These are phyloP conservation scores for Strigomonas culicis DNA, from an alignment of 208 protist genomes.

Conservation along the genomic window DNA sequence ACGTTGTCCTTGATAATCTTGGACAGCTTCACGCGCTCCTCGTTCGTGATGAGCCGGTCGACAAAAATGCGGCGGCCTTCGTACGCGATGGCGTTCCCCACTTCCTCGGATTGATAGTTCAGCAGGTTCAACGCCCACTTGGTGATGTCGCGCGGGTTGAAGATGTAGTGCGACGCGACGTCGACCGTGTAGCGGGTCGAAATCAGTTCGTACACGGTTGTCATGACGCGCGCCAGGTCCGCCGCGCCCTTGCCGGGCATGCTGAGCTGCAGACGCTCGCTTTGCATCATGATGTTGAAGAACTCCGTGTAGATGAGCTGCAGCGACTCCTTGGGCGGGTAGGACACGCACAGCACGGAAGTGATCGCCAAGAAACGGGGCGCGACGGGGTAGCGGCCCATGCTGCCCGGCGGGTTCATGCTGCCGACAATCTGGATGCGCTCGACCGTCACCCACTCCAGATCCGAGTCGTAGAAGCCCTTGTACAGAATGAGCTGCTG, in stretches of 20 bases:
- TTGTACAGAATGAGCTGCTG: constrained; percentile 97
- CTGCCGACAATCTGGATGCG: constrained; percentile 94
- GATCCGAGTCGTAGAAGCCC: constrained; percentile 94
- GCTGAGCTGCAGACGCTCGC: constrained; percentile 59
- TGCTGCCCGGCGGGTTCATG: constrained; percentile 95
- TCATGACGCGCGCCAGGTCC: constrained; percentile 92
- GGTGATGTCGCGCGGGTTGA: constrained; percentile 97
- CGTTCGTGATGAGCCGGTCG: constrained; percentile 89
- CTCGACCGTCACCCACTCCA: constrained; percentile 96
- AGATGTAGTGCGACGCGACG: constrained; percentile 96
- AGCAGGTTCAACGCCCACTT: constrained; percentile 92
- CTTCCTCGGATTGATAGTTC: constrained; percentile 81
- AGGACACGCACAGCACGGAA: constrained; percentile 91
- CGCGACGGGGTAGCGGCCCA: constrained; percentile 93
- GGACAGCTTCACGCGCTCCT: constrained; percentile 66
- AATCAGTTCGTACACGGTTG: constrained; percentile 93
- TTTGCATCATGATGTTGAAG: constrained; percentile 90
- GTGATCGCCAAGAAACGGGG: constrained; percentile 96
- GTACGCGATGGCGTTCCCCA: constrained; percentile 91
- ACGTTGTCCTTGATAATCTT: constrained; percentile 83
- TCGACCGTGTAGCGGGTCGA: constrained; percentile 91
- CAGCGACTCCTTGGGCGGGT: constrained; percentile 92
- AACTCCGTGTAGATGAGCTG: constrained; percentile 93
- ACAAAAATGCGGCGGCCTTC: constrained; percentile 94
- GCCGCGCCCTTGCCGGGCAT: constrained; percentile 63